phyloP scores from a whole-genome alignment of 176 grass and related monocot genomes.

The Bothriochloa decipiens region DNA sequence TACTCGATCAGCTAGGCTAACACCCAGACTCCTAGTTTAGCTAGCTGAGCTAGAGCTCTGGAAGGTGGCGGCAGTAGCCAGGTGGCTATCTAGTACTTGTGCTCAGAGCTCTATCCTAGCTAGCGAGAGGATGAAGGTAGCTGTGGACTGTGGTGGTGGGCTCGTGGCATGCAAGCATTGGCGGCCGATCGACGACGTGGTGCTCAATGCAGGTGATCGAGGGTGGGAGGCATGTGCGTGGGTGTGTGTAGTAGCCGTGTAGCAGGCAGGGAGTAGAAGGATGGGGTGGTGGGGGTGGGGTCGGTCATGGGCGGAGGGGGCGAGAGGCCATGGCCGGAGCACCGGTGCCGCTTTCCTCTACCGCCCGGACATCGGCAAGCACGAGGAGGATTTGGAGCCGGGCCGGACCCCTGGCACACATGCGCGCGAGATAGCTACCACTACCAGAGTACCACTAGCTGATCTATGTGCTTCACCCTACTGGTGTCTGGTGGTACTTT shows the following conservation, averaged over 20 bases:
- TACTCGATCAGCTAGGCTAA: background rate
- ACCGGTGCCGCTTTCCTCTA: slow-evolving; percentile 60
- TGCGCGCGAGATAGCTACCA: background rate
- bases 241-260: background rate
- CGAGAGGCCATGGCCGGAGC: slow-evolving; percentile 57
- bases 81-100: background rate
- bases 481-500: background rate
- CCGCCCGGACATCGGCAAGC: slow-evolving; percentile 65
- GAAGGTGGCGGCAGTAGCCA: background rate
- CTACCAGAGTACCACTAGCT: background rate
- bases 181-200: background rate
- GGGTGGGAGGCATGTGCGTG: slow-evolving; percentile 20
- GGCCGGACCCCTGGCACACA: background rate
- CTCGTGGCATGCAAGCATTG: slow-evolving; percentile 31
- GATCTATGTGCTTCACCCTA: background rate
- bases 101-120: background rate
- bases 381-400: slow-evolving; percentile 49
- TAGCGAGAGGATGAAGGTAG: background rate
- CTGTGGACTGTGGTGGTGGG: background rate
- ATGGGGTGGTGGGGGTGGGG: background rate
- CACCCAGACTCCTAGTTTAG: background rate
- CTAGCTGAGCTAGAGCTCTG: background rate
- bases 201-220: background rate
- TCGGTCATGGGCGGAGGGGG: slow-evolving; percentile 41
- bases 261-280: background rate